Evolutionary conservation across 257 asterid species (phyloP), one percentile per base, ranked within the genome.

Genomic region (Primulina huaijiensis): DNA sequence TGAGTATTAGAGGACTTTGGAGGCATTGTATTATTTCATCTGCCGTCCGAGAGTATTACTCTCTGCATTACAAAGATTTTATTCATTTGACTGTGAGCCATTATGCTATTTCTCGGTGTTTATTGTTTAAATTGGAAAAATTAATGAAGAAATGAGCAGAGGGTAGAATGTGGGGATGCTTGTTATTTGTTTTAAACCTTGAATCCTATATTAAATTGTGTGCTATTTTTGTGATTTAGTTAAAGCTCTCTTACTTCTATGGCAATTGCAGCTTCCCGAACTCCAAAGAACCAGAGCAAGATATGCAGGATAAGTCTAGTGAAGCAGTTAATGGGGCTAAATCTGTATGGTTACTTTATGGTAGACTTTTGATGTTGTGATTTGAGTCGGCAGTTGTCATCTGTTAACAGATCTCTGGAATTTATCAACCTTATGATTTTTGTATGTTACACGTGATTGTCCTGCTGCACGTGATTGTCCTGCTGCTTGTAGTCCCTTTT

Each of bases 261-360:
- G 72, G 65, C 61, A 68, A 66, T 77, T 75, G 52, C 79, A 84
- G 88, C 74, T 78, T 81, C 65, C 86, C 86, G 1, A 82, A 75
- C 68, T 74, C 73, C 62, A 64, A 61, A 69, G 81, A 69, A 62
- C 19, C 63, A 17, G 72, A 62, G 61, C 88, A 80, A 66, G 72
- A 81, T 37, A 70, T 37, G 50, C 33, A 50, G 67, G 74, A 53
- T 72, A 77, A 56, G 65, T 70, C 73, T 52, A 63, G 65, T 10
- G 85, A 70, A 69, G 75, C 79, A 10, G 76, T 78, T 68, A 55
- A 29, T 31, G 70, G 56, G 46, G 27, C 59, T 34, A 82, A 80
- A 33, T 55, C 67, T 81, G 89, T 86, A 68, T 78, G 84, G 21
- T 60, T 5, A 8, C 60, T 25, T 62, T 65, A 38, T 5, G 67